These are phyloP conservation scores for Trametes cingulata DNA, from an alignment of 768 basidiomycete genomes.

Conservation along the genomic window DNA sequence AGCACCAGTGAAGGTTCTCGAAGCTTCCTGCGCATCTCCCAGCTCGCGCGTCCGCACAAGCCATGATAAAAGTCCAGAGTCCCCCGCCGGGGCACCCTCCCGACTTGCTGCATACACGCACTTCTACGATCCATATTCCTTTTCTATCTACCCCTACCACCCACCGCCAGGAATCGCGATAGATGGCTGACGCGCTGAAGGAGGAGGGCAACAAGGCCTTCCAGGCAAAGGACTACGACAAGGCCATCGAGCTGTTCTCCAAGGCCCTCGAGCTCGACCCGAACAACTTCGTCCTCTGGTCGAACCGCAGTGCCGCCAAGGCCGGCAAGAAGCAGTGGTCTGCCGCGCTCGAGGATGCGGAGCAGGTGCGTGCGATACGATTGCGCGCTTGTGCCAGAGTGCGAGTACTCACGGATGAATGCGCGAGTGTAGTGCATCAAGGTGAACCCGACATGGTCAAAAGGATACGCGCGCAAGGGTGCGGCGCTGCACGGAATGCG, in stretches of 20 bases:
- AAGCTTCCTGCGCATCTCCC: constrained; percentile 6
- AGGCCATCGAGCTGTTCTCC: constrained; percentile 79
- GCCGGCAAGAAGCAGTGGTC: constrained; percentile 81
- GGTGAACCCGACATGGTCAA: constrained; percentile 80
- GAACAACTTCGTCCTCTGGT: constrained; percentile 85
- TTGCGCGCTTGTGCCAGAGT: background rate
- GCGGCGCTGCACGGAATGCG: constrained; percentile 87
- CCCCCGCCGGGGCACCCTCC: background rate
- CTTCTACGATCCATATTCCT: background rate
- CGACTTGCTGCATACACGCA: background rate
- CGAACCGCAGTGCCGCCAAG: constrained; percentile 90
- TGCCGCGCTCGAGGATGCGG: constrained; percentile 83
- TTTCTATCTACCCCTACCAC: background rate
- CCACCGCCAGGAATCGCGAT: background rate
- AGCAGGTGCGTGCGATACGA: constrained; percentile 58
- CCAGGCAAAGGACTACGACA: constrained; percentile 88
- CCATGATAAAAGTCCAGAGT: constrained; percentile 18
- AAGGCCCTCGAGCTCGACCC: constrained; percentile 84
- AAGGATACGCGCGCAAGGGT: constrained; percentile 90
- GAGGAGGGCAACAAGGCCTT: constrained; percentile 96
- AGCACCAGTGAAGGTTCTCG: constrained; percentile 14
- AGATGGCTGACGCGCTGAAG: constrained; percentile 60
- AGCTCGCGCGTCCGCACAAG: background rate
- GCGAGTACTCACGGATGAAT: background rate
- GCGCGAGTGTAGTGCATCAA: constrained; percentile 63